Percentiles rank a stretch among this genome's conserved stretches.
phyloP scores from a whole-genome alignment of 176 grass and related monocot species.

The Areca catechu region DNA sequence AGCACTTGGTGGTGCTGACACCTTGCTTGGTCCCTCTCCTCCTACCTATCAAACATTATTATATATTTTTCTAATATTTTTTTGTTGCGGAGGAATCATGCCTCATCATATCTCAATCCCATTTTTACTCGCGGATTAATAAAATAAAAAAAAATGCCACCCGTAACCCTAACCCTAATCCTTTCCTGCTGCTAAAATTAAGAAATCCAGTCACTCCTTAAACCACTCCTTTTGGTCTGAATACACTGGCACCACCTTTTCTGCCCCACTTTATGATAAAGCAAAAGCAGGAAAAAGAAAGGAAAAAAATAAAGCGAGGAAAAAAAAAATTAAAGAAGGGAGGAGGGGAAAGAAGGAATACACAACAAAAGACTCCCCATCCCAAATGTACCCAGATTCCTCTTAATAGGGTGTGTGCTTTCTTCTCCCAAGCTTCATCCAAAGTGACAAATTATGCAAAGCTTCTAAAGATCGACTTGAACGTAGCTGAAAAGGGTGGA shows the following conservation, averaged over 20 bases:
- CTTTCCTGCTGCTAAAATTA: not conserved
- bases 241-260: slow-evolving; percentile 40
- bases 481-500: too few species aligned
- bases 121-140: too few species aligned
- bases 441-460: not conserved
- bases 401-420: slow-evolving; percentile 29
- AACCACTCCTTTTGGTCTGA: slow-evolving; percentile 34
- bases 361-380: slow-evolving; percentile 37
- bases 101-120: too few species aligned
- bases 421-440: slow-evolving; percentile 9
- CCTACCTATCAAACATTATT: too few species aligned
- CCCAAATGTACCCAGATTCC: slow-evolving; percentile 33
- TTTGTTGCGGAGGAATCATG: too few species aligned
- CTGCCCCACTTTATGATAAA: slow-evolving; percentile 44
- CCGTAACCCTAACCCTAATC: too few species aligned
- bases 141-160: too few species aligned
- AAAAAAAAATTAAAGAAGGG: slow-evolving; percentile 33
- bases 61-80: too few species aligned
- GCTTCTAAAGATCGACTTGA: slow-evolving; percentile 45
- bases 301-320: slow-evolving; percentile 3
- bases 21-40: too few species aligned
- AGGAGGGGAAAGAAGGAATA: slow-evolving; percentile 16
- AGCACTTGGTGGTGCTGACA: too few species aligned
- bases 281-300: slow-evolving; percentile 35
- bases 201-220: slow-evolving; percentile 19